phyloP scores from a whole-genome alignment of 345 rosid genomes.

The Pugionium dolabratum region DNA sequence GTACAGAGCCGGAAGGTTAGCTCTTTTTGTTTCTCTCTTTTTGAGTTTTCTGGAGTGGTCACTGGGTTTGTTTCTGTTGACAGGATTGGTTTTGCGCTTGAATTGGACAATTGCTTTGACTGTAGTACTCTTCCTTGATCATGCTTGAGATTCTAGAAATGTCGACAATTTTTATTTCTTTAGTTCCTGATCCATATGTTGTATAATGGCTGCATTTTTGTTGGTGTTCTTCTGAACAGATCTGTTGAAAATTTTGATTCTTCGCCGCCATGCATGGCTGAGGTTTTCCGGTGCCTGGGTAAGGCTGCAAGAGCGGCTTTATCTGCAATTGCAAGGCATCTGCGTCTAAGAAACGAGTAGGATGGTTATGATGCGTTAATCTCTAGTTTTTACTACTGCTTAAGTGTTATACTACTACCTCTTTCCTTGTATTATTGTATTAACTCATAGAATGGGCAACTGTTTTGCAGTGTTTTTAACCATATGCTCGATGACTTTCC shows the following conservation, averaged over 20 bases:
- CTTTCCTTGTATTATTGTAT: background rate
- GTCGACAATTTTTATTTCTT: background rate
- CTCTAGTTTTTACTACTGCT: constrained; percentile 21
- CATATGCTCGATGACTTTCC: constrained; percentile 94
- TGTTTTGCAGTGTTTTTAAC: constrained; percentile 74
- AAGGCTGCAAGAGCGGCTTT: constrained; percentile 92
- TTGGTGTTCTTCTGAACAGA: constrained; percentile 46
- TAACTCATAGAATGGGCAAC: constrained; percentile 25
- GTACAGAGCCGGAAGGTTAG: constrained; percentile 92
- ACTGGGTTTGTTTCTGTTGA: constrained; percentile 1
- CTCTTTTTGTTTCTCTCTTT: background rate
- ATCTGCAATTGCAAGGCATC: constrained; percentile 86
- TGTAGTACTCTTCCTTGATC: background rate
- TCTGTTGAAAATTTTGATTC: constrained; percentile 89
- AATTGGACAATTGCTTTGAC: background rate
- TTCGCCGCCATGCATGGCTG: constrained; percentile 96
- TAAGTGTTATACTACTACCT: background rate
- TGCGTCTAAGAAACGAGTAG: constrained; percentile 97
- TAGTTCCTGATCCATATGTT: background rate
- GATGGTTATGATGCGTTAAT: constrained; percentile 42
- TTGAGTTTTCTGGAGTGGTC: background rate
- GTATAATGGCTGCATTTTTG: constrained; percentile 3
- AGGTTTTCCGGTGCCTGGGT: constrained; percentile 86
- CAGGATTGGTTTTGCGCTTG: constrained; percentile 1
- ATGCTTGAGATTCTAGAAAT: background rate